phyloP scores from a whole-genome alignment of 768 basidiomycete species.

The Suillus paluster region DNA sequence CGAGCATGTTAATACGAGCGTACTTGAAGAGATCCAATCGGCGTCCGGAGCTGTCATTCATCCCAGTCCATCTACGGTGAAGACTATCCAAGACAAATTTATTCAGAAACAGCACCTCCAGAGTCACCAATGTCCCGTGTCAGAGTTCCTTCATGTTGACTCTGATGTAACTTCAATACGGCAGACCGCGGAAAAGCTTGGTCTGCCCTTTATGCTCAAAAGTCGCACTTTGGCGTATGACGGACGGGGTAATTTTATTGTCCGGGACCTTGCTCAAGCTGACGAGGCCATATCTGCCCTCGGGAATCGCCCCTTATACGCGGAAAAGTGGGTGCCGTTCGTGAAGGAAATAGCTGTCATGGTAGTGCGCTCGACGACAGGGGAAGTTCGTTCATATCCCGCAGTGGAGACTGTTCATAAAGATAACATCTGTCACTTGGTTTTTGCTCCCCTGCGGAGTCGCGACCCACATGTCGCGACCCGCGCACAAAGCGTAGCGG shows the following conservation, averaged over 20 bases:
- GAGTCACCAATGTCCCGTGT: constrained; percentile 53
- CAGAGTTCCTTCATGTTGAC: constrained; percentile 65
- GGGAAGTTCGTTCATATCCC: constrained; percentile 83
- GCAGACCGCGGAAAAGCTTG: constrained; percentile 59
- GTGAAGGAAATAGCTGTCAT: constrained; percentile 92
- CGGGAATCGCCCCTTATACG: constrained; percentile 78
- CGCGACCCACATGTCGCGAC: constrained; percentile 55
- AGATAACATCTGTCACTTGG: constrained; percentile 91
- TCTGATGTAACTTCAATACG: constrained; percentile 54
- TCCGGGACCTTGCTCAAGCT: constrained; percentile 58
- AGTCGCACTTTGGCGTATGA: constrained; percentile 95
- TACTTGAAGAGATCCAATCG: constrained; percentile 55
- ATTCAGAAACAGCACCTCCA: constrained; percentile 64
- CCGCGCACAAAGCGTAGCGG: constrained; percentile 75
- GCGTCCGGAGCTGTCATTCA: constrained; percentile 51
- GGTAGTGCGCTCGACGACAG: constrained; percentile 83
- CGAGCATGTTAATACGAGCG: constrained; percentile 87
- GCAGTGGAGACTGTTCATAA: constrained; percentile 95
- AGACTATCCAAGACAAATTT: constrained; percentile 82
- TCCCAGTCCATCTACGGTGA: constrained; percentile 82
- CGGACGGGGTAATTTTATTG: constrained; percentile 88
- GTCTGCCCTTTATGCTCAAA: constrained; percentile 95
- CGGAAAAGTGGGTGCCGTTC: constrained; percentile 93
- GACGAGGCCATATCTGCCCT: constrained; percentile 57
- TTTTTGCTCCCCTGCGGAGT: constrained; percentile 83